A percentile compares a stretch with the other conserved stretches of the same genome.
These are phyloP conservation scores for Sporothrix globosa DNA, from an alignment of 2,329 filamentous ascomycete genomes.

Conservation along the genomic window DNA sequence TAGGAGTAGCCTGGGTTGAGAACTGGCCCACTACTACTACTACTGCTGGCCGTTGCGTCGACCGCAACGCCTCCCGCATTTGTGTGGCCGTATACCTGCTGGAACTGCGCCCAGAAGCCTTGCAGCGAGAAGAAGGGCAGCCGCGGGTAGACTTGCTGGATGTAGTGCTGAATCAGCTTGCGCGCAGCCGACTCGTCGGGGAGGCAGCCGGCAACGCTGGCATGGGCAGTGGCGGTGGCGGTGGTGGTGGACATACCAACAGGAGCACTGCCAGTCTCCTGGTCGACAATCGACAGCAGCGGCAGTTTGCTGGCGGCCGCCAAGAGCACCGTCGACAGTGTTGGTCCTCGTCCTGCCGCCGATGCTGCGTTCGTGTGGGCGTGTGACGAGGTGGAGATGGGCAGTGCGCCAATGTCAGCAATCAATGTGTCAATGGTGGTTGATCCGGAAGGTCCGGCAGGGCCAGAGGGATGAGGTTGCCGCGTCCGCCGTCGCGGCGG, in stretches of 20 bases:
- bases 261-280: neutral
- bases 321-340: constrained; percentile 37
- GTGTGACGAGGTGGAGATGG: constrained; percentile 35
- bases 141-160: constrained; percentile 38
- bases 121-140: constrained; percentile 40
- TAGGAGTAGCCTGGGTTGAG: constrained; percentile 35
- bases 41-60: no score
- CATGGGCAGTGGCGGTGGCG: neutral
- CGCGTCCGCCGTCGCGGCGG: no score
- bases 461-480: no score
- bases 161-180: constrained; percentile 38
- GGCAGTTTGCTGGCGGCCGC: constrained; percentile 35
- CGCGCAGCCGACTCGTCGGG: constrained; percentile 35
- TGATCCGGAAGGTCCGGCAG: no score
- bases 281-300: constrained; percentile 24
- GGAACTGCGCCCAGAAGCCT: constrained; percentile 39
- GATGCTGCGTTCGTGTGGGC: neutral
- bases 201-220: constrained; percentile 25
- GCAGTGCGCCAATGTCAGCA: constrained; percentile 39
- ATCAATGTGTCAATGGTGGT: constrained; percentile 37
- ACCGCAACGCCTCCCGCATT: no score
- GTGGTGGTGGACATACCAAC: no score
- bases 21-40: no score
- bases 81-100: constrained; percentile 39
- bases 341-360: constrained; percentile 27